These are phyloP conservation scores for Roridomyces roridus DNA, from an alignment of 768 basidiomycete species.

Conservation along the genomic window DNA sequence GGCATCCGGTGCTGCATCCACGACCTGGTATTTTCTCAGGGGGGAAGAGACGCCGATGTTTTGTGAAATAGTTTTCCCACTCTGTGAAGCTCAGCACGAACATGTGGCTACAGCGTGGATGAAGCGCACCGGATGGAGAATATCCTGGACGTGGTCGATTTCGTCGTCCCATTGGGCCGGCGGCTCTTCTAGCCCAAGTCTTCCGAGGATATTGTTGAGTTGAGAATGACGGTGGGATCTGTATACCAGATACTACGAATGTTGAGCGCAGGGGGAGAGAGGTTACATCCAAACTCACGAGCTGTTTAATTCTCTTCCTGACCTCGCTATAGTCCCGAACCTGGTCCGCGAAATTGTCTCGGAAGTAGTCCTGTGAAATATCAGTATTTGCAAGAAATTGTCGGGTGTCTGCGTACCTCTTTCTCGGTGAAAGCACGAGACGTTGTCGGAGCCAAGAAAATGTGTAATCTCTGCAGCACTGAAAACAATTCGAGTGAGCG, in stretches of 20 bases:
- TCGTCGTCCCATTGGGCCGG: constrained; percentile 23
- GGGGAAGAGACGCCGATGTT: background rate
- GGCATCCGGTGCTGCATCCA: constrained; percentile 8
- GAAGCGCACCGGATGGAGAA: background rate
- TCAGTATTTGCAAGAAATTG: background rate
- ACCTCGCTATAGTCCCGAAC: constrained; percentile 15
- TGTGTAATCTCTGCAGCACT: constrained; percentile 5
- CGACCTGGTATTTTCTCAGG: constrained; percentile 5
- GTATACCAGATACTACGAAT: constrained; percentile 16
- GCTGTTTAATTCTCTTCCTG: constrained; percentile 20
- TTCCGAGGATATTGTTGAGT: constrained; percentile 4
- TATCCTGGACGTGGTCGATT: constrained; percentile 10
- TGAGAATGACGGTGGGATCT: constrained; percentile 16
- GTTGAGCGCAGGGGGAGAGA: background rate
- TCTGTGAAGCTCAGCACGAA: background rate
- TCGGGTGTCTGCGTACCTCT: background rate
- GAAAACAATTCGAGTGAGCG: background rate
- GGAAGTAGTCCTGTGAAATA: constrained; percentile 15
- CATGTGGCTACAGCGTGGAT: background rate
- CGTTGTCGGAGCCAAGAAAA: constrained; percentile 13
- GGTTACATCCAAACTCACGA: constrained; percentile 6
- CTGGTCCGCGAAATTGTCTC: background rate
- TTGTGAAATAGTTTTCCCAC: background rate
- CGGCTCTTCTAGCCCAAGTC: constrained; percentile 2
- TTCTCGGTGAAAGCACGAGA: constrained; percentile 9